Percentiles rank a stretch among this genome's conserved stretches.
Conservation (phyloP, 441 rosid genomes). For the Euphorbia corollata region DNA sequence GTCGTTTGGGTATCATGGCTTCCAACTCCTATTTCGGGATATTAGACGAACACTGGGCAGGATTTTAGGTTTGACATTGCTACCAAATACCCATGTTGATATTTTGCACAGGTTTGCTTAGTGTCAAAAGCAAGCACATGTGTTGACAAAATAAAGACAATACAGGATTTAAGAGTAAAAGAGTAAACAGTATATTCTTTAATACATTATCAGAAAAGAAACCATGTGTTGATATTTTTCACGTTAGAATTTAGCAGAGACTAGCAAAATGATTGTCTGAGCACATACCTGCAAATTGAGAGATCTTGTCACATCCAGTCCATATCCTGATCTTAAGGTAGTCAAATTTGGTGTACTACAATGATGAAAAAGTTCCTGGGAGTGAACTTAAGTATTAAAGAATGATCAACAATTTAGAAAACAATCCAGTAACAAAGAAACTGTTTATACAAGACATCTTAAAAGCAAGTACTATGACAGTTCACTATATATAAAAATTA, state of each 20-base stretch:
- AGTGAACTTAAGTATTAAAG: slow-evolving; percentile 3
- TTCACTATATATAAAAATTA: neutral
- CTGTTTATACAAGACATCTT: neutral
- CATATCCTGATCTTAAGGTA: slow-evolving; percentile 20
- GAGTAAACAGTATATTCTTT: neutral
- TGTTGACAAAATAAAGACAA: neutral
- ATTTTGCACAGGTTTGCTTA: no score
- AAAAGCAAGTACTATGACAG: neutral
- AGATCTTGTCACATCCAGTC: slow-evolving; percentile 17
- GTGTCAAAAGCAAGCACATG: neutral
- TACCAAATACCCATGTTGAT: neutral
- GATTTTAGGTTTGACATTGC: neutral
- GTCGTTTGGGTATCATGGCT: no score
- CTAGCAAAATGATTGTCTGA: slow-evolving; percentile 17
- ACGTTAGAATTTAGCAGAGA: slow-evolving; percentile 3
- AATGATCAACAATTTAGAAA: neutral
- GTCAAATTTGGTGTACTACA: slow-evolving; percentile 18
- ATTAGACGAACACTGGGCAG: no score
- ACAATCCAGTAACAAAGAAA: neutral
- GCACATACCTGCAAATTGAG: slow-evolving; percentile 32
- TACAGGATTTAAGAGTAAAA: neutral
- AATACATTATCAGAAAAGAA: neutral
- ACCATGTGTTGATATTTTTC: neutral
- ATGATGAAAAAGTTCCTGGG: slow-evolving; percentile 23
- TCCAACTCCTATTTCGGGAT: no score